Conservation (phyloP, 495 filamentous ascomycete species). For the Penicillium subrubescens region DNA sequence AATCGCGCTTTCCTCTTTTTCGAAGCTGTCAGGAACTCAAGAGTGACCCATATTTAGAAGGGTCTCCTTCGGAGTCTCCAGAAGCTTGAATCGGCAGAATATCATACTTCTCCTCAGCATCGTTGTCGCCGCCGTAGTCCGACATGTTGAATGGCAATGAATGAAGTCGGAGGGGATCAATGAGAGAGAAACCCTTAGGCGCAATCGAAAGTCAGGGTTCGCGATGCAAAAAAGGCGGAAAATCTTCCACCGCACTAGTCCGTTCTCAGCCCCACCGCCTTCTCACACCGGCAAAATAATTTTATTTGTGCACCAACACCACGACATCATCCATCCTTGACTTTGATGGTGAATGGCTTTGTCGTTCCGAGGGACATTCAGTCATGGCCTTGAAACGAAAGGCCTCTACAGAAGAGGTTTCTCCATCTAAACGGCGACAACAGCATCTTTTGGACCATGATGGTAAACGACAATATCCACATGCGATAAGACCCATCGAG, state of each 20-base stretch:
- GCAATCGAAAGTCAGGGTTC: slow-evolving; percentile 18
- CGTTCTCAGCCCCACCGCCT: slow-evolving; percentile 37
- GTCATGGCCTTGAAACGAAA: slow-evolving; percentile 38
- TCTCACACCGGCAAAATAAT: slow-evolving; percentile 40
- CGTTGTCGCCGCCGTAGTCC: slow-evolving; percentile 73
- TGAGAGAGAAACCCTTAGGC: slow-evolving; percentile 27
- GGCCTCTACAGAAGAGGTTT: slow-evolving; percentile 24
- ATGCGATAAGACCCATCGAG: slow-evolving; percentile 2
- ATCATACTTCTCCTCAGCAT: slow-evolving; percentile 58
- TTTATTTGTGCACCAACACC: slow-evolving; percentile 19
- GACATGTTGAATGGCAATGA: slow-evolving; percentile 62
- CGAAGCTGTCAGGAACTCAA: slow-evolving; percentile 6
- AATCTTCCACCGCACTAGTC: slow-evolving; percentile 44
- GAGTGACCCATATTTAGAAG: slow-evolving; percentile 10
- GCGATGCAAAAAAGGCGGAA: slow-evolving; percentile 40
- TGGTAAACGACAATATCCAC: slow-evolving; percentile 27
- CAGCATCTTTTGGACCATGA: slow-evolving; percentile 28
- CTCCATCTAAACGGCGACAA: slow-evolving; percentile 34
- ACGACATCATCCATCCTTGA: slow-evolving; percentile 1
- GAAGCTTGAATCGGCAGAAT: slow-evolving; percentile 10
- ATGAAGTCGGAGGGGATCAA: slow-evolving; percentile 17
- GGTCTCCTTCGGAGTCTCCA: slow-evolving; percentile 8
- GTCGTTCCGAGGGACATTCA: not conserved
- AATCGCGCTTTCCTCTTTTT: slow-evolving; percentile 7
- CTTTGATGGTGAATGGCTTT: slow-evolving; percentile 1